Percentiles rank a stretch among this genome's conserved stretches.
Evolutionary conservation across 2,329 filamentous ascomycete genomes (phyloP).

Genomic region (Ophioceras dolichostomum): DNA sequence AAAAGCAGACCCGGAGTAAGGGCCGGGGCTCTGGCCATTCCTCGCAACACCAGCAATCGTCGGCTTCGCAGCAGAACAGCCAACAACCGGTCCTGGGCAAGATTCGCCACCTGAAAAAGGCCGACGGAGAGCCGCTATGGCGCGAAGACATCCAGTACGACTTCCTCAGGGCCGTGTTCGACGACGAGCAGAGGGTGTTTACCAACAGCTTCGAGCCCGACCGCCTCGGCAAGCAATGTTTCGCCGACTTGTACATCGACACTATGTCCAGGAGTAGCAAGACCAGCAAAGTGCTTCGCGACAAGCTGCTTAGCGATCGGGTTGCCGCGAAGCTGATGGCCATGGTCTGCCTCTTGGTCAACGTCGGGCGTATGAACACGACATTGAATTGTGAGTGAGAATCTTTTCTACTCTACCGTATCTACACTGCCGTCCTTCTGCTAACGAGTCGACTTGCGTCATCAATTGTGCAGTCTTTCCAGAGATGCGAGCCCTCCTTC

Average conservation of each 20-base stretch:
- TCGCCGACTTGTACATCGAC: constrained; percentile 95
- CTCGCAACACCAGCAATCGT: constrained; percentile 18
- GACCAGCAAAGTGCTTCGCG: constrained; percentile 95
- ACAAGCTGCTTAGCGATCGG: constrained; percentile 87
- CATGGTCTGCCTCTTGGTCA: constrained; percentile 96
- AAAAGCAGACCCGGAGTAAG: constrained; percentile 15
- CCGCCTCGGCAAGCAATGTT: constrained; percentile 53
- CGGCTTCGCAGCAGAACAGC: constrained; percentile 18
- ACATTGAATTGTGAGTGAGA: constrained; percentile 82
- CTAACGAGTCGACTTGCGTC: constrained; percentile 6
- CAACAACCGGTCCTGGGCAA: constrained; percentile 43
- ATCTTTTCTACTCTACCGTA: too few relatives aligned
- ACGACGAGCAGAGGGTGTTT: constrained; percentile 64
- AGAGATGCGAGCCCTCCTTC: constrained; percentile 94
- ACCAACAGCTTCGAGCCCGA: constrained; percentile 75
- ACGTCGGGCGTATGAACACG: constrained; percentile 97
- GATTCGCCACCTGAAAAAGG: constrained; percentile 77
- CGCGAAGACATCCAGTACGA: constrained; percentile 81
- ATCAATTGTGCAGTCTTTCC: constrained; percentile 65
- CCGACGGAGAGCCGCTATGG: constrained; percentile 80
- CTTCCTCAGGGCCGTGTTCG: constrained; percentile 70
- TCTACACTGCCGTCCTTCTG: neutral
- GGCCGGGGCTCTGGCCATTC: constrained; percentile 11
- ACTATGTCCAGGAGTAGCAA: constrained; percentile 98
- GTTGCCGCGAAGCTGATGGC: constrained; percentile 95